These are phyloP conservation scores for Tanacetum coccineum DNA, from an alignment of 129 eudicot genomes.

Conservation along the genomic window DNA sequence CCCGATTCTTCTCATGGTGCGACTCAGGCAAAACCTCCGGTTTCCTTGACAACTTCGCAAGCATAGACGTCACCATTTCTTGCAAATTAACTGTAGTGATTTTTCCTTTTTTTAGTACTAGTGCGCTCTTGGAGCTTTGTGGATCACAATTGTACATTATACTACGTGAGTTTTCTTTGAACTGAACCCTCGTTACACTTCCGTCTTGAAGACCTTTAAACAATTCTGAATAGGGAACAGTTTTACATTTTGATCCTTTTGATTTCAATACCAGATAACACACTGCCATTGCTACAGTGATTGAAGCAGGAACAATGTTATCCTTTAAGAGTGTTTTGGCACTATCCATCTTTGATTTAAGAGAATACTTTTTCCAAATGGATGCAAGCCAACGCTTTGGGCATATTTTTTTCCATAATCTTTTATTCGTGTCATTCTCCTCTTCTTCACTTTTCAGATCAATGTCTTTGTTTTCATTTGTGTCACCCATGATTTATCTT, in stretches of 20 bases:
- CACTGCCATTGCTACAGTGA: constrained; percentile 29
- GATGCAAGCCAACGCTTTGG: constrained; percentile 38
- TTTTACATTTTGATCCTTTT: constrained; percentile 23
- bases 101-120: constrained; percentile 2
- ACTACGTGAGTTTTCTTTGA: constrained; percentile 40
- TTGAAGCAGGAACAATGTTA: constrained; percentile 31
- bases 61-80: constrained; percentile 8
- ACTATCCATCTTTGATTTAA: constrained; percentile 18
- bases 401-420: constrained; percentile 31
- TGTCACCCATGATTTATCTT: constrained; percentile 29
- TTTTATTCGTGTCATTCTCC: constrained; percentile 14
- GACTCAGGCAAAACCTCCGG: neutral
- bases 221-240: constrained; percentile 37
- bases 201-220: constrained; percentile 37
- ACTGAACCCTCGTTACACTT: constrained; percentile 38
- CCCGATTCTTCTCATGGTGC: constrained; percentile 1
- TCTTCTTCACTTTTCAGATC: neutral
- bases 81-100: constrained; percentile 10
- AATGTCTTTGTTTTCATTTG: constrained; percentile 27
- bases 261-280: constrained; percentile 32
- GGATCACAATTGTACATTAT: constrained; percentile 29
- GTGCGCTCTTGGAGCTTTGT: neutral
- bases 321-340: constrained; percentile 29
- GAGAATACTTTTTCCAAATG: constrained; percentile 23
- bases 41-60: constrained; percentile 23